Conservation (phyloP, 495 filamentous ascomycete genomes). For the Venustampulla echinocandica region DNA sequence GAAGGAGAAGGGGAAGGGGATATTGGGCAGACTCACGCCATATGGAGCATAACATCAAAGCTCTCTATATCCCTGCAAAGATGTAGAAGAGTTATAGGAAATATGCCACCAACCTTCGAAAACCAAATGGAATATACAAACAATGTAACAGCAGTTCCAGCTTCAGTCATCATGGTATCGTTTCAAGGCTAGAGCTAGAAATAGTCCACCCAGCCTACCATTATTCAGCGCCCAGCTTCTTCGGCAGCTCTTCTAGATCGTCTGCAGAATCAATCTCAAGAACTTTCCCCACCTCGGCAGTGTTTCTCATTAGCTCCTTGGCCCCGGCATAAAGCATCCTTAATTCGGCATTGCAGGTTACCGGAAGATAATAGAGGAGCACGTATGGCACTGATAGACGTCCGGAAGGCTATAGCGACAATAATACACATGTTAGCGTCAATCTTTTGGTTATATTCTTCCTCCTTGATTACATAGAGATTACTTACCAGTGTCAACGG, state of each 20-base stretch:
- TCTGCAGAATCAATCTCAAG: constrained; percentile 71
- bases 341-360: constrained; percentile 71
- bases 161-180: no score
- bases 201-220: no score
- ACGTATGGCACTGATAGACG: constrained; percentile 67
- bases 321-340: constrained; percentile 94
- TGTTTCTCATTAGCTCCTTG: constrained; percentile 89
- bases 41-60: no score
- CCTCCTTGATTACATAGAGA: not conserved
- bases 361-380: constrained; percentile 84
- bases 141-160: no score
- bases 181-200: no score
- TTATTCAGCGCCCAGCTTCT: constrained; percentile 45
- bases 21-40: no score
- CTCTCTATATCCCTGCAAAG: no score
- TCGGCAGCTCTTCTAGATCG: constrained; percentile 66
- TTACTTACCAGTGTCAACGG: constrained; percentile 67
- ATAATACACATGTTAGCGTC: constrained; percentile 1
- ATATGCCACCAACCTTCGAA: no score
- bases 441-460: no score
- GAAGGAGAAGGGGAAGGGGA: no score
- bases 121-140: no score
- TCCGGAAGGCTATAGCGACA: constrained; percentile 18
- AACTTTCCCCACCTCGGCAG: constrained; percentile 72
- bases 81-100: no score